Evolutionary conservation across 306 rosid genomes (phyloP), one percentile per base, ranked within the genome.

Genomic region (Ochetophila trinervis): DNA sequence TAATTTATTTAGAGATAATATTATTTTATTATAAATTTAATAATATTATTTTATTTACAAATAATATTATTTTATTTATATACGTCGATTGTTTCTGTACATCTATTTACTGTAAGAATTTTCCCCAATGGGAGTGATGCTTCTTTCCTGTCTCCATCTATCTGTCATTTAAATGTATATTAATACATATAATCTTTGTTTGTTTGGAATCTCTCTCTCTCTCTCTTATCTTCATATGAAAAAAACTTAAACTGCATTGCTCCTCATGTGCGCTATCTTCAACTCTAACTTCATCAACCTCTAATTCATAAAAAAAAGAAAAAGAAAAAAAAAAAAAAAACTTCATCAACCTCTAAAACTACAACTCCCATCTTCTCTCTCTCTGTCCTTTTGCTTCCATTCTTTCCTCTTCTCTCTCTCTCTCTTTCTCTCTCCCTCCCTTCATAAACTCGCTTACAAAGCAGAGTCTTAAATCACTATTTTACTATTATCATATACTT

Each of bases 281-380:
- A 80, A 42, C 63, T 58, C 62, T 73, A 70, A 64, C 77, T 81
- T 87, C 83, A 69, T 55, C 80, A 51, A 62, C 80, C 88, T 74
- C 82, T 69, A 65, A 78, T n/a, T n/a, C n/a, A n/a, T n/a, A n/a
- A n/a, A n/a, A n/a, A n/a, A n/a, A n/a, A n/a, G n/a, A n/a, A n/a
- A n/a, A n/a, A n/a, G n/a, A n/a, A n/a, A n/a, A n/a, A n/a, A n/a
- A n/a, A n/a, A n/a, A n/a, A n/a, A n/a, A n/a, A n/a, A 70, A 64
- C 77, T 81, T 87, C 83, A 69, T 55, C 80, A 51, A 62, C 80
- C 88, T 74, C 82, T 69, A 65, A 78, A n/a, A n/a, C n/a, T n/a
- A n/a, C n/a, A n/a, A n/a, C n/a, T n/a, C 32, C 32, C 66, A 45
- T 74, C 69, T 52, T 36, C n/a, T n/a, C n/a, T n/a, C n/a, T n/a